A percentile compares a stretch with the other conserved stretches of the same genome.
Evolutionary conservation across 176 grass and related monocot species (phyloP).

Genomic region (Miscanthus lutarioriparius): DNA sequence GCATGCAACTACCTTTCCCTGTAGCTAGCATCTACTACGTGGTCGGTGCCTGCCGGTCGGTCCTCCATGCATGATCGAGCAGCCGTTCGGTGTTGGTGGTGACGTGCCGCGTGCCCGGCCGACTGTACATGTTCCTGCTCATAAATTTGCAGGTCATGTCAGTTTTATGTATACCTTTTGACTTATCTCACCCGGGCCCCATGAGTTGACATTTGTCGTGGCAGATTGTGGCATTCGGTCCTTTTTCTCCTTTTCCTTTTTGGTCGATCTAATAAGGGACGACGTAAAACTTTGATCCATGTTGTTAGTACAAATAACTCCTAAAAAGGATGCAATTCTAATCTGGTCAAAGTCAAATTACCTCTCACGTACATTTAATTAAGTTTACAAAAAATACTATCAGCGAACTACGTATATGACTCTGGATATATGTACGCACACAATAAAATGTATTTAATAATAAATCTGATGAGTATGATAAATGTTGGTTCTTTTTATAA

Average conservation of each 20-base stretch:
- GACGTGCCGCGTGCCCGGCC: neutral
- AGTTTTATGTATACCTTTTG: neutral
- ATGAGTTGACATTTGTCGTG: neutral
- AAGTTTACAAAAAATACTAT: too few species aligned
- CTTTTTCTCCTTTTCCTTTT: neutral
- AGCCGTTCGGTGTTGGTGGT: neutral
- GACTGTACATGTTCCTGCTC: neutral
- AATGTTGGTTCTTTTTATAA: too few species aligned
- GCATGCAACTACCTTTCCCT: neutral
- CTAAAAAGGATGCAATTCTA: too few species aligned
- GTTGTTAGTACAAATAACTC: too few species aligned
- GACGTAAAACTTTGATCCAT: too few species aligned
- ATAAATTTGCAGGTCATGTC: neutral
- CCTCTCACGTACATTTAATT: too few species aligned
- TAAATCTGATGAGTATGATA: too few species aligned
- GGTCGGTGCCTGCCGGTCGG: too few species aligned
- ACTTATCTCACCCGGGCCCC: neutral
- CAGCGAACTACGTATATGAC: too few species aligned
- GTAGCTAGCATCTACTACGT: neutral
- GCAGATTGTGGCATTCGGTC: neutral
- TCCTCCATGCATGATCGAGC: neutral
- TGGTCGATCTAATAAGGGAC: neutral
- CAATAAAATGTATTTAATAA: too few species aligned
- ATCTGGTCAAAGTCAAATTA: too few species aligned
- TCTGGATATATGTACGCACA: too few species aligned